Evolutionary conservation across 768 basidiomycete species (phyloP).

Genomic region (button mushroom (Agaricus bisporus)): DNA sequence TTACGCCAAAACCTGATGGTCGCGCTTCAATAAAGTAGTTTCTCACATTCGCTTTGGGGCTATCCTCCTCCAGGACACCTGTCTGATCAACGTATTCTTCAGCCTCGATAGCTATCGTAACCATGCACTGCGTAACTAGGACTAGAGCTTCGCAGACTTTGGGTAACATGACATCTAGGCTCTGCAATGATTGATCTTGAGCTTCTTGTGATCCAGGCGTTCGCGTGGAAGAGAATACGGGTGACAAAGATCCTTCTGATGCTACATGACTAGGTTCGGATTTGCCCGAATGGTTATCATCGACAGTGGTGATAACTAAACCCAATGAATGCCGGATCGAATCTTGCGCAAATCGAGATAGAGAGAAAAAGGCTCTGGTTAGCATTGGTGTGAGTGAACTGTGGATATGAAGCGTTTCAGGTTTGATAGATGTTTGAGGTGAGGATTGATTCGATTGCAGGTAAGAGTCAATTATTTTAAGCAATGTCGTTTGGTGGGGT

Average conservation of each 20-base stretch:
- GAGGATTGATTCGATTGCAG: slow-evolving; percentile 48
- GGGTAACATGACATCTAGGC: slow-evolving; percentile 63
- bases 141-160: slow-evolving; percentile 79
- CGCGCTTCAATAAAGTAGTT: slow-evolving; percentile 38
- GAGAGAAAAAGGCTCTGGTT: slow-evolving; percentile 51
- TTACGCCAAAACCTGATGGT: slow-evolving; percentile 37
- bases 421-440: slow-evolving; percentile 22
- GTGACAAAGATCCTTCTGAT: slow-evolving; percentile 6
- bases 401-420: slow-evolving; percentile 30
- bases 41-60: slow-evolving; percentile 25
- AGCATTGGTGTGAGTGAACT: slow-evolving; percentile 50
- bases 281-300: slow-evolving; percentile 6
- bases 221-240: slow-evolving; percentile 1
- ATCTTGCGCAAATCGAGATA: slow-evolving; percentile 51
- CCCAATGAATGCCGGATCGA: slow-evolving; percentile 46
- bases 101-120: slow-evolving; percentile 53
- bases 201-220: slow-evolving; percentile 1
- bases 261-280: not conserved
- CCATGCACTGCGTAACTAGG: slow-evolving; percentile 70
- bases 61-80: slow-evolving; percentile 14
- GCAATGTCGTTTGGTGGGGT: slow-evolving; percentile 80
- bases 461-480: slow-evolving; percentile 85
- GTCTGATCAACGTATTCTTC: slow-evolving; percentile 25
- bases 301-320: slow-evolving; percentile 8
- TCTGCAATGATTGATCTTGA: slow-evolving; percentile 7